Conservation (phyloP, 192 early-diverging fungal species). For the Rhizoclosmatium sp. region DNA sequence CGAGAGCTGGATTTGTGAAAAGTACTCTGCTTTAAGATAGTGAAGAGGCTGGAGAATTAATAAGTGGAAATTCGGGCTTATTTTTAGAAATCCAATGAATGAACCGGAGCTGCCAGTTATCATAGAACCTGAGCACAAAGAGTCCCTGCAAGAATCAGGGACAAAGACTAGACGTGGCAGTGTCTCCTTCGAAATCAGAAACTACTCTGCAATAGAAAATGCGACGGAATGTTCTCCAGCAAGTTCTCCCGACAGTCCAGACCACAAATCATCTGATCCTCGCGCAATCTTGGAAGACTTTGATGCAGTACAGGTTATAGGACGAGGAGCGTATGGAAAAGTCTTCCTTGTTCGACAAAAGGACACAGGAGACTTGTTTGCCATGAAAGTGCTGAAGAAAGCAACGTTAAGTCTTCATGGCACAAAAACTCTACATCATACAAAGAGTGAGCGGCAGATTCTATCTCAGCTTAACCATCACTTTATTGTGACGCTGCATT, state of each 20-base stretch:
- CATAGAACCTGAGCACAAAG: no score
- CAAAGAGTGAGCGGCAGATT: conserved; percentile 86
- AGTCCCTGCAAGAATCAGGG: no score
- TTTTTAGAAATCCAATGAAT: no score
- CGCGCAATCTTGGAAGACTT: conserved; percentile 57
- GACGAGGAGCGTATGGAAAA: conserved; percentile 83
- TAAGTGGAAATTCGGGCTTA: no score
- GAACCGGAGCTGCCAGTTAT: no score
- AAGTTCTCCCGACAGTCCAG: neutral
- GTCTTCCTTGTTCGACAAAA: conserved; percentile 82
- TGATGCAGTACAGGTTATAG: conserved; percentile 65
- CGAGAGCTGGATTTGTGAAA: no score
- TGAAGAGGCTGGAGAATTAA: no score
- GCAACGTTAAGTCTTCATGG: conserved; percentile 78
- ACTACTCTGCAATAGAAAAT: conserved; percentile 15
- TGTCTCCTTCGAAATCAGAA: conserved; percentile 13
- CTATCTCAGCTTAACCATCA: conserved; percentile 86
- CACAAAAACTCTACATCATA: conserved; percentile 77
- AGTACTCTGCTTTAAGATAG: no score
- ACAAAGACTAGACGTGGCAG: neutral
- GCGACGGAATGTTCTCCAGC: neutral
- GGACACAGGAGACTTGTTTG: conserved; percentile 58
- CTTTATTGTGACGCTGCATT: conserved; percentile 91
- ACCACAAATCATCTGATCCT: neutral
- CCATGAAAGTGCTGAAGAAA: conserved; percentile 94